Evolutionary conservation across 2,329 filamentous ascomycete species (phyloP).

Genomic region (Trichoderma sp.): DNA sequence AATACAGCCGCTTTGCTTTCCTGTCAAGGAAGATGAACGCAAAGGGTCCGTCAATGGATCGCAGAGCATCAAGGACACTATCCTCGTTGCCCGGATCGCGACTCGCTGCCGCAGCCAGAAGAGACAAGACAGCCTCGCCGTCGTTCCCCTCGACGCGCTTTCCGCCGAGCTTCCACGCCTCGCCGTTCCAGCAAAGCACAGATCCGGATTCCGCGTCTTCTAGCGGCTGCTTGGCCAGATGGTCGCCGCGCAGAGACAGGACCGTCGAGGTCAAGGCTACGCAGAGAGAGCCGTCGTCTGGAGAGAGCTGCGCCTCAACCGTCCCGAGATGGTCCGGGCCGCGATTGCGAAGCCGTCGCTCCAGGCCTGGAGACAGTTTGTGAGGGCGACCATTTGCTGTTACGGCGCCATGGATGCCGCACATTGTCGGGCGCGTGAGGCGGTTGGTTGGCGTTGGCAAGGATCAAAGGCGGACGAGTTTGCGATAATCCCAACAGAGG

Average conservation of each 20-base stretch:
- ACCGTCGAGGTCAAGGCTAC: conserved; percentile 80
- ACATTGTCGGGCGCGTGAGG: conserved; percentile 49
- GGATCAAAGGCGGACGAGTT: not conserved
- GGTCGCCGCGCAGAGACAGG: conserved; percentile 79
- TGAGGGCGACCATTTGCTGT: conserved; percentile 39
- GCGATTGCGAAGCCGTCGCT: conserved; percentile 54
- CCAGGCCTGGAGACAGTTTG: conserved; percentile 43
- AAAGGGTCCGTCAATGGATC: conserved; percentile 76
- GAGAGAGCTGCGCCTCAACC: conserved; percentile 38
- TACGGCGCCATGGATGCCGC: conserved; percentile 61
- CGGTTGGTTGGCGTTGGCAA: not conserved
- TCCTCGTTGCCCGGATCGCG: conserved; percentile 33
- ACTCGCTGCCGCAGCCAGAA: conserved; percentile 53
- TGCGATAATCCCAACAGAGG: not conserved
- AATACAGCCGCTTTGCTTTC: conserved; percentile 65
- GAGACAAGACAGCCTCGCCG: conserved; percentile 66
- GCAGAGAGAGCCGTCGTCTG: conserved; percentile 39
- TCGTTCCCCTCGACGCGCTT: conserved; percentile 73
- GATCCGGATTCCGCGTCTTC: conserved; percentile 58
- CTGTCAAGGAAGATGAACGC: conserved; percentile 84
- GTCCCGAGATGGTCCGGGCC: conserved; percentile 62
- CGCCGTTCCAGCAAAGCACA: conserved; percentile 94
- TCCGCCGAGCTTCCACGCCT: conserved; percentile 78
- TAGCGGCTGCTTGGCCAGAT: conserved; percentile 73
- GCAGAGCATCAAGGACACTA: conserved; percentile 55